These are phyloP conservation scores for Rhodofomes roseus DNA, from an alignment of 1,284 basidiomycete genomes.

Conservation along the genomic window DNA sequence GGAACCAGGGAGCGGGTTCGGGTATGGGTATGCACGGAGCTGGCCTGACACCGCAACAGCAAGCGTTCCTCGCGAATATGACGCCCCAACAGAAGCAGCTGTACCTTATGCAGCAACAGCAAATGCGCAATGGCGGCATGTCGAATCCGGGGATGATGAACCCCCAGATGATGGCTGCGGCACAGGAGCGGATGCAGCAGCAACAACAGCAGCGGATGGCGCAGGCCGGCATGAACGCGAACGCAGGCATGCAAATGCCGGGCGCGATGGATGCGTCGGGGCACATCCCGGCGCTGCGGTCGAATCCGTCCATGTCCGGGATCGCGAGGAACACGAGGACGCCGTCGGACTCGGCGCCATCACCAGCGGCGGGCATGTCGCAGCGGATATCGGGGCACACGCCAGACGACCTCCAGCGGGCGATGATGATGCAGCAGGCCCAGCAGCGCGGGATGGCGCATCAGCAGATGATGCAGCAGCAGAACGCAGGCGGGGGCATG, in stretches of 20 bases:
- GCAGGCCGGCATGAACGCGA: conserved; percentile 19
- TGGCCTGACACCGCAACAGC: conserved; percentile 27
- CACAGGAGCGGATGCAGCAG: conserved; percentile 36
- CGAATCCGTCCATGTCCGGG: conserved; percentile 59
- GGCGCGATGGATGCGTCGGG: conserved; percentile 17
- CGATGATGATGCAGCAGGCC: conserved; percentile 38
- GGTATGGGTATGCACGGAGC: conserved; percentile 20
- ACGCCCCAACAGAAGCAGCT: conserved; percentile 32
- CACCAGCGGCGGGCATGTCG: conserved; percentile 49
- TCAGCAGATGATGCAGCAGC: conserved; percentile 14
- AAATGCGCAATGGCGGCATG: conserved; percentile 21
- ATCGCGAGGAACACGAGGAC: conserved; percentile 69
- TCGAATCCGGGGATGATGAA: conserved; percentile 26
- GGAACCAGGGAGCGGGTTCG: conserved; percentile 8
- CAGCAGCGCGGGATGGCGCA: conserved; percentile 20
- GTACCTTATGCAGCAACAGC: conserved; percentile 32
- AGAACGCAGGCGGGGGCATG: conserved; percentile 10
- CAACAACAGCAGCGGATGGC: conserved; percentile 27
- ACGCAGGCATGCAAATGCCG: conserved; percentile 32
- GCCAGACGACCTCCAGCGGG: conserved; percentile 51
- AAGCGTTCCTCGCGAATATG: conserved; percentile 22
- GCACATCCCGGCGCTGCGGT: conserved; percentile 36
- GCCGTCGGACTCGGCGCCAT: conserved; percentile 57
- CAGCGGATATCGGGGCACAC: conserved; percentile 33
- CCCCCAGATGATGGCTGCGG: conserved; percentile 22